Evolutionary conservation across 1,284 basidiomycete genomes (phyloP), one percentile per base, ranked within the genome.

Genomic region (Trichosporon asahii): DNA sequence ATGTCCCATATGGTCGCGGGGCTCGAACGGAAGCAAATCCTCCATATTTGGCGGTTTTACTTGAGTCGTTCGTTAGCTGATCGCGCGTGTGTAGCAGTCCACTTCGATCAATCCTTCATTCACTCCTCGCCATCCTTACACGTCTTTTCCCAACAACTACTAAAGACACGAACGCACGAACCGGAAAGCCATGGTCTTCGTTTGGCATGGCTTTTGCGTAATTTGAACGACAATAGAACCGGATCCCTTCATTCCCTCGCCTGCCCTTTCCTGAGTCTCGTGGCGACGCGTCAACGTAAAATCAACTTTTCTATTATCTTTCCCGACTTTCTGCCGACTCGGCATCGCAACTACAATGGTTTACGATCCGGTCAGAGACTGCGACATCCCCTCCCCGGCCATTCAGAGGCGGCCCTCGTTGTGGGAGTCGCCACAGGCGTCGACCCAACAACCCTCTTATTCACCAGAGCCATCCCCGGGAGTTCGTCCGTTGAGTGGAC

Each of bases 341-440:
- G 27, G 29, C 29, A 29, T 31, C 27, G 57, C 21, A 4, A 29
- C 61, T 33, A 67, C 49, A 14, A 83, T 83, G 81, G 78, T 80
- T 35, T 83, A 83, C 73, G 81, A 83, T 67, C 81, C 81, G 7
- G 76, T 83, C 4, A 69, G 81, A 23, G 81, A 83, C 71, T 76
- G 79, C 68, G 80, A 82, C 49, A 70, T 80, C 3, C 80, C 80
- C 21, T 79, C 79, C 23, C 79, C 80, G 11, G 77, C 79, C 1
- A 67, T 71, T 4, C 68, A 68, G 11, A 68, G 70, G 37, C 70
- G 72, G 15, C 66, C 72, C 6, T 70, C 70, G 33, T 53, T 69
- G 25, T 71, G 72, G 70, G 72, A 66, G 65, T 68, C 70, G 6
- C 64, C 66, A 3, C 66, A 64, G 25, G 64, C 70, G n/a, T 64